Percentiles rank a stretch among this genome's conserved stretches.
phyloP scores from a whole-genome alignment of 1,139 yeast genomes.

The Nakaseomyces glabratus region DNA sequence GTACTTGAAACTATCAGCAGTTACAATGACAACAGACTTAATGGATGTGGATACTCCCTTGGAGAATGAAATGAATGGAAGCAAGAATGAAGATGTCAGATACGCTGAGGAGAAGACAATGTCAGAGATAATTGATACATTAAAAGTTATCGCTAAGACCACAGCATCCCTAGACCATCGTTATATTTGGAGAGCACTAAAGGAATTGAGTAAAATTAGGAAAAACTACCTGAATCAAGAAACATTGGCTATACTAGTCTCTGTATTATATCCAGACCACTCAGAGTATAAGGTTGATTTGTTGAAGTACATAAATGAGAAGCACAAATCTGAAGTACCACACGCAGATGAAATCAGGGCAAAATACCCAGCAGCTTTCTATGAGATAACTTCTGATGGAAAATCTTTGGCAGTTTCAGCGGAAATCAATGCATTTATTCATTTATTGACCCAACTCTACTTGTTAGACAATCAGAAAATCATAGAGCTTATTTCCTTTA shows the following conservation, averaged over 20 bases:
- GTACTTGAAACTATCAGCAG: too few relatives aligned
- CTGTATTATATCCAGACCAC: slow-evolving; percentile 42
- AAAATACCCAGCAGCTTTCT: slow-evolving; percentile 29
- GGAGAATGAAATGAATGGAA: slow-evolving; percentile 17
- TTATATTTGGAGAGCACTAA: slow-evolving; percentile 73
- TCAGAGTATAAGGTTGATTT: slow-evolving; percentile 40
- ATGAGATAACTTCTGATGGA: slow-evolving; percentile 20
- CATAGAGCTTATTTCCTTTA: slow-evolving; percentile 44
- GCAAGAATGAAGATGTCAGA: slow-evolving; percentile 13
- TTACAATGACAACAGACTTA: slow-evolving; percentile 16
- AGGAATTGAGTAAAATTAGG: slow-evolving; percentile 74
- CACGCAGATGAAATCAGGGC: slow-evolving; percentile 28
- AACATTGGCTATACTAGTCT: slow-evolving; percentile 47
- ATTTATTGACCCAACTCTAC: slow-evolving; percentile 67
- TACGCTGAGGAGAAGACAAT: slow-evolving; percentile 26
- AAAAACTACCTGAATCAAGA: slow-evolving; percentile 42
- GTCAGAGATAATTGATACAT: slow-evolving; percentile 26
- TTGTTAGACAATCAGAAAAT: slow-evolving; percentile 55
- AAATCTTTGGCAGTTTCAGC: slow-evolving; percentile 43
- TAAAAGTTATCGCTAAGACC: slow-evolving; percentile 44
- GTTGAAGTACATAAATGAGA: slow-evolving; percentile 34
- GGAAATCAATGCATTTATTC: slow-evolving; percentile 73
- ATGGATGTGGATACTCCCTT: slow-evolving; percentile 25
- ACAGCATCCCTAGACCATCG: slow-evolving; percentile 77
- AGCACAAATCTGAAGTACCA: slow-evolving; percentile 29